These are phyloP conservation scores for Pseudocercospora fuligena DNA, from an alignment of 2,329 filamentous ascomycete genomes.

Conservation along the genomic window DNA sequence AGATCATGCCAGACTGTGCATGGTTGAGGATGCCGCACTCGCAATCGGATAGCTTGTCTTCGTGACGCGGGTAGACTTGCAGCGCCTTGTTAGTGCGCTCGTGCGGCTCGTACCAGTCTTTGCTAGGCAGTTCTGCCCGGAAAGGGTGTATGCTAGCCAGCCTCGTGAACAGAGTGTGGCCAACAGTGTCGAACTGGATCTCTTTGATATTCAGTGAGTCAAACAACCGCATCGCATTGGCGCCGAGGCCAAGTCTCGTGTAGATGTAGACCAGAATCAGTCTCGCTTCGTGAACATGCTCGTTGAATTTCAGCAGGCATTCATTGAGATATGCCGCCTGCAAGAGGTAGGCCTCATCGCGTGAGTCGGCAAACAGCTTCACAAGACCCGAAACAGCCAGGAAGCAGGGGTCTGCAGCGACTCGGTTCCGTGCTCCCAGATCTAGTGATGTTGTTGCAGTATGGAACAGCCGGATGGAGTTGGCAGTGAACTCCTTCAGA, in stretches of 20 bases:
- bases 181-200: constrained; percentile 44
- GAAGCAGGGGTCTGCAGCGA: constrained; percentile 39
- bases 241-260: constrained; percentile 40
- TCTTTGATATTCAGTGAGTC: constrained; percentile 43
- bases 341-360: constrained; percentile 32
- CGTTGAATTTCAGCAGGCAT: constrained; percentile 32
- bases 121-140: constrained; percentile 26
- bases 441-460: constrained; percentile 24
- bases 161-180: constrained; percentile 41
- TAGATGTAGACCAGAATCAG: constrained; percentile 43
- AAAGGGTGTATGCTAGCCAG: constrained; percentile 40
- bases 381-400: constrained; percentile 41
- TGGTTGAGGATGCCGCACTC: constrained; percentile 38
- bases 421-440: constrained; percentile 25
- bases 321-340: constrained; percentile 40
- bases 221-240: constrained; percentile 38
- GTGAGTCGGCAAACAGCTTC: constrained; percentile 30
- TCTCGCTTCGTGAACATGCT: constrained; percentile 40
- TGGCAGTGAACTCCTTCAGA: constrained; percentile 32
- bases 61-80: constrained; percentile 38
- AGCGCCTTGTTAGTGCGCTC: constrained; percentile 37
- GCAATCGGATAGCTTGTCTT: constrained; percentile 40
- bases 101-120: constrained; percentile 36
- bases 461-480: constrained; percentile 35
- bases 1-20: constrained; percentile 43